Evolutionary conservation across 2,329 filamentous ascomycete species (phyloP).

Genomic region (Triangularia verruculosa): DNA sequence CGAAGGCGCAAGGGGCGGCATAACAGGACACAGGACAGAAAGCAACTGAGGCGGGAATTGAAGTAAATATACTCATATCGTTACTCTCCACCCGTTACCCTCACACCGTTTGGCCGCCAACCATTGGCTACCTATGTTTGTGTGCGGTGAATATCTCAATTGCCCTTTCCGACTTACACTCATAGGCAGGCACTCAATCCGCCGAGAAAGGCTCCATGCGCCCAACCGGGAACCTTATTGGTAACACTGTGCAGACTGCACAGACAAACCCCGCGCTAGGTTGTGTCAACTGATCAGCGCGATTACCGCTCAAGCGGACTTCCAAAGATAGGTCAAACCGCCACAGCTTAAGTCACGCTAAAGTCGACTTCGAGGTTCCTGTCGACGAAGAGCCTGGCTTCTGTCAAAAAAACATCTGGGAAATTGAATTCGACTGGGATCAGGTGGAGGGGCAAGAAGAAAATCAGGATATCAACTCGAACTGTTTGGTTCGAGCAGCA

Average conservation of each 20-base stretch:
- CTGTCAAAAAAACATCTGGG: background rate
- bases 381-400: too few relatives aligned
- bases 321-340: background rate
- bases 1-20: background rate
- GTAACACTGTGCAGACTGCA: background rate
- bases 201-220: background rate
- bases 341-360: background rate
- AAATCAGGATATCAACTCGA: background rate
- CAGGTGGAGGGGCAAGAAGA: background rate
- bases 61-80: constrained; percentile 3
- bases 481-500: background rate
- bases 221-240: background rate
- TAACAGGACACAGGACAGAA: constrained; percentile 1
- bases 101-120: background rate
- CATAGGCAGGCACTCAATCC: background rate
- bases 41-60: constrained; percentile 2
- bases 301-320: background rate
- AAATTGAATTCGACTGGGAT: background rate
- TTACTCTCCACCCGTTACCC: background rate
- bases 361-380: background rate
- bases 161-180: background rate
- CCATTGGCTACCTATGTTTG: background rate
- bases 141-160: background rate
- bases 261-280: background rate
- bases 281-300: background rate